A percentile compares a stretch with the other conserved stretches of the same genome.
These are phyloP conservation scores for Lophium mytilinum DNA, from an alignment of 495 filamentous ascomycete genomes.

Conservation along the genomic window DNA sequence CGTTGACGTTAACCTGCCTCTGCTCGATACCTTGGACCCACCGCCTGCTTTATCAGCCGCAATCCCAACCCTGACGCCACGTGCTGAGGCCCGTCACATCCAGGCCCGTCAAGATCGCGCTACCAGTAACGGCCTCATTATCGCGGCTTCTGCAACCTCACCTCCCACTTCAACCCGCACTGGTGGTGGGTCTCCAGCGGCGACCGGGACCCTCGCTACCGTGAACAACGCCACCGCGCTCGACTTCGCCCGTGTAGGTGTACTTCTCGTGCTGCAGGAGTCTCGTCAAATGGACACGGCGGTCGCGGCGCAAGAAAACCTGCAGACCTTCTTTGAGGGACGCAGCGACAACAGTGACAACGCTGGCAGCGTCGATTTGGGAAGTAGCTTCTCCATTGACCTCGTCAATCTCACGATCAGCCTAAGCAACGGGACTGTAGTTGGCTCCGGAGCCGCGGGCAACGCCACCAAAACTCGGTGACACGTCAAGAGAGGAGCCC, in stretches of 20 bases:
- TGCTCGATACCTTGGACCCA: background rate
- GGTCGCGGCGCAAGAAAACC: slow-evolving; percentile 44
- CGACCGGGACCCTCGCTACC: slow-evolving; percentile 24
- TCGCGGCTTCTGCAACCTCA: slow-evolving; percentile 14
- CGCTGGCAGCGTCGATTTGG: slow-evolving; percentile 4
- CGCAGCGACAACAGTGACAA: background rate
- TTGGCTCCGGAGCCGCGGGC: background rate
- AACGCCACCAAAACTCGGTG: background rate
- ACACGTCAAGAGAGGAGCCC: background rate
- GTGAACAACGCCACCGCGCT: slow-evolving; percentile 40
- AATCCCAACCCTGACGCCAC: background rate
- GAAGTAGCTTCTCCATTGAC: background rate
- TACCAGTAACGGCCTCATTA: slow-evolving; percentile 25
- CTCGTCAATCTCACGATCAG: background rate
- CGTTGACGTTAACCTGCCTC: slow-evolving; percentile 8
- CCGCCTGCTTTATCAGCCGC: background rate
- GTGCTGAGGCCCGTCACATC: background rate
- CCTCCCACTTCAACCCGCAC: background rate
- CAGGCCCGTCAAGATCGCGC: background rate
- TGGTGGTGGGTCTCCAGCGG: slow-evolving; percentile 17
- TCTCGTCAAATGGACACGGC: slow-evolving; percentile 42
- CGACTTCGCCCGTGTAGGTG: slow-evolving; percentile 58
- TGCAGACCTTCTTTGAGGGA: slow-evolving; percentile 46
- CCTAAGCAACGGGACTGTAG: background rate
- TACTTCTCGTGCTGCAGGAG: slow-evolving; percentile 56